Evolutionary conservation across 768 basidiomycete genomes (phyloP), one percentile per base, ranked within the genome.

Genomic region (Naganishia randhawae): DNA sequence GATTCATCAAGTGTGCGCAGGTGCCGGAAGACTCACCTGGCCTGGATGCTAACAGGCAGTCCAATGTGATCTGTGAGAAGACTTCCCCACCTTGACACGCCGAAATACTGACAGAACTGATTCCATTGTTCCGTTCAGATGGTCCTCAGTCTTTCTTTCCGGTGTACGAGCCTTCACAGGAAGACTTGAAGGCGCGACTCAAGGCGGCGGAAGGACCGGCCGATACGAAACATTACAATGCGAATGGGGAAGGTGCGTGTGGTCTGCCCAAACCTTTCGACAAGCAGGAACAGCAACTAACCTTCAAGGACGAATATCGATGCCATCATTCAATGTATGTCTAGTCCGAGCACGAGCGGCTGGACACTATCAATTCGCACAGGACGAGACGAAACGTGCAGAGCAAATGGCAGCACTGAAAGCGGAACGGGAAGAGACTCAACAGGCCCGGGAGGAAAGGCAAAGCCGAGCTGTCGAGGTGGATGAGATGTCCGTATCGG

Each of bases 291-390:
- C 1, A 54, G 42, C 17, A 31, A 3, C 50, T 67, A 19, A 32
- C 33, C 1, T 25, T 29, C 6, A 7, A 1, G 17, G 2, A 29
- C 51, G 27, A 35, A 31, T 45, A 41, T 19, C 33, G n/a, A n/a
- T 41, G 7, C n/a, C n/a, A n/a, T n/a, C n/a, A n/a, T n/a, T n/a
- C n/a, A n/a, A n/a, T n/a, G n/a, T n/a, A n/a, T n/a, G n/a, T 32
- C 19, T 27, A 73, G 87, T 89, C 22, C 89, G 96, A 17, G 86
- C 89, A 14, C 89, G 88, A 78, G 96, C 90, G 50, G 94, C 95
- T 0, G 93, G 86, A 0, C 91, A 89, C 80, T 96, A 95, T 78
- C 89, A 91, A 76, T 94, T 98, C 80, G 91, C 91, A 14, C 84
- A 78, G 2, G 92, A 96, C 73, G 91, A 92, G 74, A 89, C 90